Percentiles rank a stretch among this genome's conserved stretches.
Conservation (phyloP, 106 monocot genomes). For the Gastrodia elata region DNA sequence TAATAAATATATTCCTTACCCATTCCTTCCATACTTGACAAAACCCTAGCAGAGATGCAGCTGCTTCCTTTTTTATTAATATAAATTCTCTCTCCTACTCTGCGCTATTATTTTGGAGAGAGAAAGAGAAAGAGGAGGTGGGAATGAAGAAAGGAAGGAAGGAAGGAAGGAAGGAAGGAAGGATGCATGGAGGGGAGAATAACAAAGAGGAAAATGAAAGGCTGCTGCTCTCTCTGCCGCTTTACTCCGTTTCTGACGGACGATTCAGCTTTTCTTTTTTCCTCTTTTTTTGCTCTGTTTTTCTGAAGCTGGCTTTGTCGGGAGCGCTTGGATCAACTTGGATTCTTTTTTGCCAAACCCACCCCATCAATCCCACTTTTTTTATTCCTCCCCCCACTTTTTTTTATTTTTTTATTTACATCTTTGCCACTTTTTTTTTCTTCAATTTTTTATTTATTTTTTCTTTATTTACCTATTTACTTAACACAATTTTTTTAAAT, state of each 20-base stretch:
- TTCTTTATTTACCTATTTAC: too few relatives aligned
- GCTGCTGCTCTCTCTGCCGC: neutral
- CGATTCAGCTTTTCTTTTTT: constrained; percentile 5
- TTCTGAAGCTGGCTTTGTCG: constrained; percentile 5
- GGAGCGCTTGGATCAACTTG: constrained; percentile 7
- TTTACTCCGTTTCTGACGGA: neutral
- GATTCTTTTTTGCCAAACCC: neutral
- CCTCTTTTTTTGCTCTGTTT: constrained; percentile 6
- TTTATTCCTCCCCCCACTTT: neutral
- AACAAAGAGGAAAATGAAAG: neutral
- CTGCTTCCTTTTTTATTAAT: neutral
- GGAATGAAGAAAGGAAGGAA: too few relatives aligned
- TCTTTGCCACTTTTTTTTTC: too few relatives aligned
- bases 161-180: neutral
- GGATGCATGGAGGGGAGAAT: neutral
- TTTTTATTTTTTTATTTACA: too few relatives aligned
- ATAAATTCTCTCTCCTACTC: constrained; percentile 1
- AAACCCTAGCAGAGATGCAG: neutral
- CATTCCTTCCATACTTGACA: neutral
- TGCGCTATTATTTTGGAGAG: constrained; percentile 1
- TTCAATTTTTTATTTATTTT: too few relatives aligned
- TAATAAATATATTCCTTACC: neutral
- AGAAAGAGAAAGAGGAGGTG: neutral
- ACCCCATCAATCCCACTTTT: neutral
- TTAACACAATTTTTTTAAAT: too few relatives aligned